Base-by-base conservation (phyloP, 1,284 basidiomycete species). In the Ustilago nuda region DNA sequence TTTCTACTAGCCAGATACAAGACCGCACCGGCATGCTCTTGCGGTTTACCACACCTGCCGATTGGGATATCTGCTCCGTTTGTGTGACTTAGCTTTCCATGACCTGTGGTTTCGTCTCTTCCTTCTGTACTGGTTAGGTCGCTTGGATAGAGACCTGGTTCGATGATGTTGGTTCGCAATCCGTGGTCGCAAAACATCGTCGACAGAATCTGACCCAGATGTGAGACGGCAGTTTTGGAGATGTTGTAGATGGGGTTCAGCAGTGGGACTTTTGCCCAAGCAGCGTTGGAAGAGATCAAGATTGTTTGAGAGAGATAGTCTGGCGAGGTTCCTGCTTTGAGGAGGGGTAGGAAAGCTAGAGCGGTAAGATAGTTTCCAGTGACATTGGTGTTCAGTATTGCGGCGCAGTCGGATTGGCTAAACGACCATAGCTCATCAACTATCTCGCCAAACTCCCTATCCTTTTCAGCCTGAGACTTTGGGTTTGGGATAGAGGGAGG, bases 171-270 rank as follows among this genome's bases (percentile, higher is more conserved):
- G 12, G 65, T 64, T 7, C 77, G 23, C 15, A 79, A 23, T 2
- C 17, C 52, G 23, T 65, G 59, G 11, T 76, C 61, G 51, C 56
- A 56, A 32, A 79, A 72, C 58, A 79, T 67, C 19, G 74, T 73
- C 13, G 39, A 51, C 15, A 79, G 56, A 33, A 79, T 77, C 27
- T 76, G 62, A 13, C 70, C 71, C 1, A 70, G 55, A 4, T 79
- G 77, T 2, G 66, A 71, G 13, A 76, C 52, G 13, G 77, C 66
- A 9, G 77, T 69, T 62, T 79, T 79, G 54, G 56, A 59, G 41
- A 79, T 58, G 59, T 79, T 79, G 68, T 79, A 79, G n/a, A 79
- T 51, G 4, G 77, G 73, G 36, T 79, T 79, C 43, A 79, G 56
- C 64, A 79, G 77, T 35, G 72, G 72, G 0, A 70, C 57, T 52